phyloP scores from a whole-genome alignment of 257 asterid species.

The Solanum sparsipilum region DNA sequence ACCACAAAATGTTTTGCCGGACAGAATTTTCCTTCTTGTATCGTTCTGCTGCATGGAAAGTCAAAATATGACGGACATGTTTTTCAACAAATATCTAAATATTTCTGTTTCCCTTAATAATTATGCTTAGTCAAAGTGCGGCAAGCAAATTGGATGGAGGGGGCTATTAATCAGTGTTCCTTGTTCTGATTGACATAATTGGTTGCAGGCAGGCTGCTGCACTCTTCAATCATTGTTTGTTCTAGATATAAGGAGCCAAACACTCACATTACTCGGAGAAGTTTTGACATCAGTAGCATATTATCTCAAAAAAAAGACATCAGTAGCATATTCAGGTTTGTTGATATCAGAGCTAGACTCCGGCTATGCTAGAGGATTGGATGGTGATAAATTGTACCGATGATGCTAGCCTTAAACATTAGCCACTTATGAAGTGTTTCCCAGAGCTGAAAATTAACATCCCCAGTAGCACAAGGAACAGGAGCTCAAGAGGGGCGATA shows the following conservation, averaged over 20 bases:
- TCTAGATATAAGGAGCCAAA: background rate
- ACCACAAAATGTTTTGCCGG: background rate
- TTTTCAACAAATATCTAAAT: background rate
- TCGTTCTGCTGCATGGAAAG: background rate
- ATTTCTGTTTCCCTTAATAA: background rate
- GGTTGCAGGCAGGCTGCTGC: background rate
- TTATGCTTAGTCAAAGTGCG: background rate
- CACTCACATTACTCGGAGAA: background rate
- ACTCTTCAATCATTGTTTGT: background rate
- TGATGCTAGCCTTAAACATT: background rate
- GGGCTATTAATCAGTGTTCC: background rate
- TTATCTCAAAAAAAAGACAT: background rate
- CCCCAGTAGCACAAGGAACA: background rate
- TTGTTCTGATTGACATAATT: background rate
- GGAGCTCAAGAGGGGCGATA: background rate
- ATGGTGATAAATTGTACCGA: background rate
- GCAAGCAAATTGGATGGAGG: background rate
- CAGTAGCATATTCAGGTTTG: background rate
- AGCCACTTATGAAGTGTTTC: background rate
- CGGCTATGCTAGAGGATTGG: background rate
- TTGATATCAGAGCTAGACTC: background rate
- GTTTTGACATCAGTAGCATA: background rate
- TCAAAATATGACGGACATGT: background rate
- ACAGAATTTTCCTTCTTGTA: background rate
- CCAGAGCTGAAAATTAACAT: background rate